Base-by-base conservation (phyloP, 2,329 filamentous ascomycete species). In the Sclerotinia spermophila region DNA sequence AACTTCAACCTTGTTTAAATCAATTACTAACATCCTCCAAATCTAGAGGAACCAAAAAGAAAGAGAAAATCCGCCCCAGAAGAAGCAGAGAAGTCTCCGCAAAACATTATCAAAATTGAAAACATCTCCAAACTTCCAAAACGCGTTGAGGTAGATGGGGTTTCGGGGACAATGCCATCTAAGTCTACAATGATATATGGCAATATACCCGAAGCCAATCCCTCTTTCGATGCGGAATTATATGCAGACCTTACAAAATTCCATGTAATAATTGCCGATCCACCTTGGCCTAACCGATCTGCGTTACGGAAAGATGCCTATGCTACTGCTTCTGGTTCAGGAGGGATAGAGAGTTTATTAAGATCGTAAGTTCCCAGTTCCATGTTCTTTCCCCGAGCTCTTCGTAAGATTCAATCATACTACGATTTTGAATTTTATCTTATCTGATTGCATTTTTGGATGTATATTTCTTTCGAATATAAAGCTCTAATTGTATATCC, bases 271-370 rank as follows among this genome's bases (percentile, higher is more conserved):
- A 79, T 94, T 11, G 81, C 94, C 30, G 92, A 95, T 77, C 92
- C 92, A 4, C 92, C 92, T 1, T 95, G 92, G 92, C 91, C 92
- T 0, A 95, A 93, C 77, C 86, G 89, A 60, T 94, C 92, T 8
- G 92, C 88, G 21, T 86, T 86, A 74, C 84, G 90, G 53, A 89
- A 87, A 76, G 83, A 81, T 76, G 76, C 84, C 74, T 87, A 89
- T 79, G 17, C 5, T 65, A 40, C n/a, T 40, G 62, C 62, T 24
- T 53, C 45, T 6, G 45, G 62, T 35, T 30, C 17, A 7, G 6
- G 19, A 4, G 62, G 45, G 3, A 65, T 65, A 5, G 62, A n/a
- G n/a, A 53, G 6, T 13, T 21, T 65, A 2, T 53, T 65, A 11
- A 65, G 35, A 40, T 53, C 17, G 62, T 65, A 65, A 53, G 62